These are phyloP conservation scores for Microcyclospora pomicola DNA, from an alignment of 2,329 filamentous ascomycete species.

Conservation along the genomic window DNA sequence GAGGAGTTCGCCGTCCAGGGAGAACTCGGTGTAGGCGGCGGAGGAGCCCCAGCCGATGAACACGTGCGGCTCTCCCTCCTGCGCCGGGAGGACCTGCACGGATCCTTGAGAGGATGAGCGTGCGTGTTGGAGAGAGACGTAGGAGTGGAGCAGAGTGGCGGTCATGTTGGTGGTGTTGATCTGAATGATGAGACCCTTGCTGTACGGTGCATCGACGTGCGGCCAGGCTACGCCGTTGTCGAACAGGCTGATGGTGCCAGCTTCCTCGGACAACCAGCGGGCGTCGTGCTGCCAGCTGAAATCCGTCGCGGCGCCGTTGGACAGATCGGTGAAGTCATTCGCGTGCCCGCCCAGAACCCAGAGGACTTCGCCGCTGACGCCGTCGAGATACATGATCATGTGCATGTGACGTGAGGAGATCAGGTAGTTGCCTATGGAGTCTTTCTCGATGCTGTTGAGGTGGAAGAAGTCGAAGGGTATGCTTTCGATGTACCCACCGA, in stretches of 20 bases:
- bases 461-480: slow-evolving; percentile 33
- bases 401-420: slow-evolving; percentile 33
- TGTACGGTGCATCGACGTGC: slow-evolving; percentile 22
- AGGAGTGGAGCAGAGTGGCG: slow-evolving; percentile 30
- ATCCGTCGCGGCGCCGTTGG: slow-evolving; percentile 29
- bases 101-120: slow-evolving; percentile 37
- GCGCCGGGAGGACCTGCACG: slow-evolving; percentile 36
- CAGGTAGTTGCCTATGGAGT: slow-evolving; percentile 33
- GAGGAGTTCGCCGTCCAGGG: slow-evolving; percentile 26
- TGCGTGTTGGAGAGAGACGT: slow-evolving; percentile 28
- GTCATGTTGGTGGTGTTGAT: slow-evolving; percentile 28
- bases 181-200: slow-evolving; percentile 30
- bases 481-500: slow-evolving; percentile 24
- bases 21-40: slow-evolving; percentile 36
- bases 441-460: slow-evolving; percentile 42
- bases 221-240: slow-evolving; percentile 39
- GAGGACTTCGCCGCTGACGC: slow-evolving; percentile 30
- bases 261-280: slow-evolving; percentile 27
- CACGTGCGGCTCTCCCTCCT: slow-evolving; percentile 29
- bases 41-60: slow-evolving; percentile 45
- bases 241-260: slow-evolving; percentile 25
- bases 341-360: slow-evolving; percentile 40
- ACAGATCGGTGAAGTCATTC: slow-evolving; percentile 30
- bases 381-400: slow-evolving; percentile 31
- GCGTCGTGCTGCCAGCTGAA: slow-evolving; percentile 42